phyloP scores from a whole-genome alignment of 2,329 filamentous ascomycete genomes.

The Neospermospora avenae region DNA sequence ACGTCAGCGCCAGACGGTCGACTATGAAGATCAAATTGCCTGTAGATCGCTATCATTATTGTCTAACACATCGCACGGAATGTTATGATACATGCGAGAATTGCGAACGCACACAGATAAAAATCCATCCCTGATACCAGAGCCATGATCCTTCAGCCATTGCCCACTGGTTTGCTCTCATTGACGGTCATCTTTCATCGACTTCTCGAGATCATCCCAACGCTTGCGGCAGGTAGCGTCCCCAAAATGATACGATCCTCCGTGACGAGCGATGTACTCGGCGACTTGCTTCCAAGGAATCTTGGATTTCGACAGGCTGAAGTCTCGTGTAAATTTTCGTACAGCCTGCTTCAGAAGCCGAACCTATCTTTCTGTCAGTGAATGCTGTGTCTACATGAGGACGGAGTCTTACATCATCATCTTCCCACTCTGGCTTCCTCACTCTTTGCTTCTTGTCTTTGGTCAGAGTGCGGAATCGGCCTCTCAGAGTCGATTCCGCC shows the following conservation, averaged over 20 bases:
- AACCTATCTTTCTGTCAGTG: constrained; percentile 37
- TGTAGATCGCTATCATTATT: background rate
- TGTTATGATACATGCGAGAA: background rate
- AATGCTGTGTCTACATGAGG: background rate
- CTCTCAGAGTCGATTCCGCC: constrained; percentile 70
- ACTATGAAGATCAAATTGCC: background rate
- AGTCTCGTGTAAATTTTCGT: constrained; percentile 31
- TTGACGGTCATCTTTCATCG: constrained; percentile 4
- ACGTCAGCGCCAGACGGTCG: constrained; percentile 3
- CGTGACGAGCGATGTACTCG: constrained; percentile 48
- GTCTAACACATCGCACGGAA: background rate
- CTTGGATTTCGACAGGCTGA: constrained; percentile 35
- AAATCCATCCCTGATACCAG: background rate
- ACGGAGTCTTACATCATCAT: constrained; percentile 57
- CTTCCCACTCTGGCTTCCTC: constrained; percentile 62
- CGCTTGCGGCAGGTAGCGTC: constrained; percentile 56
- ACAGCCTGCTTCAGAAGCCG: constrained; percentile 45
- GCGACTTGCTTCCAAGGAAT: constrained; percentile 57
- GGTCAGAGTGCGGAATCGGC: constrained; percentile 62
- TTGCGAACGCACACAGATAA: background rate
- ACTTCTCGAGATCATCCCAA: constrained; percentile 46
- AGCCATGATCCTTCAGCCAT: background rate
- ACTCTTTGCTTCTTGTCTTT: constrained; percentile 61
- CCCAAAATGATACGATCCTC: constrained; percentile 57
- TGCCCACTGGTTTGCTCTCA: background rate